Percentiles rank a stretch among this genome's conserved stretches.
Conservation (phyloP, 345 rosid species). For the Citrus cavaleriei region DNA sequence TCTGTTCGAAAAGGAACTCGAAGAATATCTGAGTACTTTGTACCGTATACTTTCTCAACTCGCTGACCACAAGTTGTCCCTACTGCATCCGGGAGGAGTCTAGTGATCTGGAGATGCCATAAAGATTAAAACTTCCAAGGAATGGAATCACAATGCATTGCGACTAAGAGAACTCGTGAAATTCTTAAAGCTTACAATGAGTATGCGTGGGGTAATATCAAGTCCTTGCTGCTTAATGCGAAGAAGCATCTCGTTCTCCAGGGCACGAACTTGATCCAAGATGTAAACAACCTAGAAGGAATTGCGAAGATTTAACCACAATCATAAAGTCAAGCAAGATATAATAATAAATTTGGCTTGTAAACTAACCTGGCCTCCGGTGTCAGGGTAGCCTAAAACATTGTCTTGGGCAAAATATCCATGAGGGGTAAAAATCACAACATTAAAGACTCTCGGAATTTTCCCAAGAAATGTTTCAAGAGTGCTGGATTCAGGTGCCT, state of each 20-base stretch:
- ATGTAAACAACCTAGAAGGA: slow-evolving; percentile 74
- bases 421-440: slow-evolving; percentile 88
- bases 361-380: slow-evolving; percentile 80
- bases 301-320: background rate
- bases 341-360: too few relatives aligned
- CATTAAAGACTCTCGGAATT: slow-evolving; percentile 87
- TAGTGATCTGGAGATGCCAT: slow-evolving; percentile 52
- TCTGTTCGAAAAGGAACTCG: slow-evolving; percentile 80
- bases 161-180: too few relatives aligned
- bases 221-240: slow-evolving; percentile 92
- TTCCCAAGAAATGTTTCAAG: slow-evolving; percentile 82
- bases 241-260: slow-evolving; percentile 83
- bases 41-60: slow-evolving; percentile 72
- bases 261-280: slow-evolving; percentile 94
- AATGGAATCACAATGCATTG: too few relatives aligned
- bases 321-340: too few relatives aligned
- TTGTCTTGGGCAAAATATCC: slow-evolving; percentile 94
- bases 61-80: slow-evolving; percentile 95
- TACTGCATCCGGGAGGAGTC: slow-evolving; percentile 84
- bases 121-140: background rate
- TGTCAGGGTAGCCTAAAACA: slow-evolving; percentile 94
- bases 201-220: slow-evolving; percentile 74
- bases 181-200: slow-evolving; percentile 47
- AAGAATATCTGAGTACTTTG: slow-evolving; percentile 74
- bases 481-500: slow-evolving; percentile 92